phyloP scores from a whole-genome alignment of 169 alveolate genomes.

The Plasmodium cynomolgi region DNA sequence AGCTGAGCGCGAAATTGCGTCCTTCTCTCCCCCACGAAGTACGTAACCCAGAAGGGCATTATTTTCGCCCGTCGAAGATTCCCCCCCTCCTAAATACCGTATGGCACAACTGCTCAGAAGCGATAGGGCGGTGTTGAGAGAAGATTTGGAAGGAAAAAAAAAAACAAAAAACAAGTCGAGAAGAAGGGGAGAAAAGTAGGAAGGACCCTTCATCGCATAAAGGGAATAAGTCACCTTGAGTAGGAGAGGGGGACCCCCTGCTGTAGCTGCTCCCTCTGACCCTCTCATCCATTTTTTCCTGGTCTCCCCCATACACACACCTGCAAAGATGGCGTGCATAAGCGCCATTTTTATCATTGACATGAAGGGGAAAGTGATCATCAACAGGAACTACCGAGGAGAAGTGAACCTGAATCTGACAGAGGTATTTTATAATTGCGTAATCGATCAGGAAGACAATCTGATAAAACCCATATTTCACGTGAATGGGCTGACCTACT shows the following conservation, averaged over 20 bases:
- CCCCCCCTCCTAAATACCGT: neutral
- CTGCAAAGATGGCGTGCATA: constrained; percentile 87
- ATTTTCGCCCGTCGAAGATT: neutral
- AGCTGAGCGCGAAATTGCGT: neutral
- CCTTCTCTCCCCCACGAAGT: neutral
- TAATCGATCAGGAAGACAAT: constrained; percentile 95
- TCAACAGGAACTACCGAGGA: constrained; percentile 92
- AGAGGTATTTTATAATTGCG: constrained; percentile 92
- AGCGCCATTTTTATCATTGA: constrained; percentile 94
- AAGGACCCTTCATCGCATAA: neutral
- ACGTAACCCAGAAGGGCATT: neutral
- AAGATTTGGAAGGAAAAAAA: neutral
- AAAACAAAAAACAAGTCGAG: neutral
- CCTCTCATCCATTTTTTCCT: neutral
- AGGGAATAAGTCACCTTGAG: neutral
- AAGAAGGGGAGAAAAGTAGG: neutral
- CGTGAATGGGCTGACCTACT: constrained; percentile 94
- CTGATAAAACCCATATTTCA: constrained; percentile 95
- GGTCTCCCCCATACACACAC: neutral
- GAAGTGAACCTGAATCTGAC: constrained; percentile 83
- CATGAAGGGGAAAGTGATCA: constrained; percentile 92
- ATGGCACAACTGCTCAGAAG: neutral
- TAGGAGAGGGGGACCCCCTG: neutral
- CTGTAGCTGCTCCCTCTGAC: neutral
- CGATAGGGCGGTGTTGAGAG: neutral